Conservation (phyloP, 2,329 filamentous ascomycete species). For the Ascochyta viciae-villosae region DNA sequence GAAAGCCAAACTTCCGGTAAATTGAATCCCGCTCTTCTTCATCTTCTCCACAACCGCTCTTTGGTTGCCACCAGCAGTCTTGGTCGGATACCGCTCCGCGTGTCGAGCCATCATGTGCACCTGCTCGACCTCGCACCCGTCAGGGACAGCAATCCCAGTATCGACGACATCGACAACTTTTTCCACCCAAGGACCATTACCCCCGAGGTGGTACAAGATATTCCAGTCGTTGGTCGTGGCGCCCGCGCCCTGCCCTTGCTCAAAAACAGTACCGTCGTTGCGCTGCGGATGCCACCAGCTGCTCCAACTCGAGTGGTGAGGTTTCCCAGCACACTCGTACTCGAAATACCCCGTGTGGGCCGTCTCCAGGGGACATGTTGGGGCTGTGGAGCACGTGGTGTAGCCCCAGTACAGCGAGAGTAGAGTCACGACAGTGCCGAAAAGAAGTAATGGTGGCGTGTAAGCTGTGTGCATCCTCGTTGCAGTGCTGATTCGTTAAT, state of each 20-base stretch:
- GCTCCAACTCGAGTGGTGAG: constrained; percentile 44
- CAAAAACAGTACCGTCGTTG: constrained; percentile 6
- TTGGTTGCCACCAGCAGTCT: constrained; percentile 56
- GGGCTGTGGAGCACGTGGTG: background rate
- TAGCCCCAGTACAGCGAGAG: constrained; percentile 13
- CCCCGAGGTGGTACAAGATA: constrained; percentile 61
- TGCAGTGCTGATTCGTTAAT: background rate
- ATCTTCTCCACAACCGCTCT: constrained; percentile 58
- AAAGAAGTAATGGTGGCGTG: background rate
- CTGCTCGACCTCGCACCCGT: constrained; percentile 61
- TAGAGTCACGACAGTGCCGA: constrained; percentile 1
- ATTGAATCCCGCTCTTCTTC: constrained; percentile 46
- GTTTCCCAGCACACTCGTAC: constrained; percentile 37
- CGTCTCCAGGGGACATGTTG: background rate
- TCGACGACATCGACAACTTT: constrained; percentile 53
- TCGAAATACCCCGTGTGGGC: constrained; percentile 29
- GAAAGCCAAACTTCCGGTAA: constrained; percentile 62
- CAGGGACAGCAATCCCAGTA: constrained; percentile 53
- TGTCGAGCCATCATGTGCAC: constrained; percentile 69
- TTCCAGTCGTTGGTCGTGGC: constrained; percentile 53
- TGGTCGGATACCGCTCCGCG: constrained; percentile 64
- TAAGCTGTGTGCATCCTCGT: background rate
- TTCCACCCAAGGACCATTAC: constrained; percentile 63
- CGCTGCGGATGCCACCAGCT: constrained; percentile 46
- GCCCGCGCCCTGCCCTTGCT: constrained; percentile 34